Base-by-base conservation (phyloP, 2,329 filamentous ascomycete genomes). In the Epichloe sibirici region DNA sequence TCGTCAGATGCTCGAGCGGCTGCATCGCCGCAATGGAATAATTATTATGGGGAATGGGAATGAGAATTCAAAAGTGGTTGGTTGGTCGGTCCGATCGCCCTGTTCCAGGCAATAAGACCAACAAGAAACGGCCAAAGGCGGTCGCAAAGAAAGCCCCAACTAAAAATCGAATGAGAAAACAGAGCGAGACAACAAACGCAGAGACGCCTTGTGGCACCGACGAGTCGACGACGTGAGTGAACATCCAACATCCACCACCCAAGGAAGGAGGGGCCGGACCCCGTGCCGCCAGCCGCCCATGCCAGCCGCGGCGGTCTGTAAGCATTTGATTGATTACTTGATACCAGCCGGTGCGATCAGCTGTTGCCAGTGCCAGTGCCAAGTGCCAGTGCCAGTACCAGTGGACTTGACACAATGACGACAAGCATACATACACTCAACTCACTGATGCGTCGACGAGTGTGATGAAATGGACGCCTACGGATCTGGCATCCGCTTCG, bases 91-190 rank as follows among this genome's bases (percentile, higher is more conserved):
- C 37, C 28, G 28, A 7, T 31, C 28, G 9, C 8, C 28, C 11
- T n/a, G 13, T 39, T 11, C 13, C 42, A 44, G 42, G 17, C 17
- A 44, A 17, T 17, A 17, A 51, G 39, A 23, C 39, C n/a, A 28
- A 38, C 21, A 17, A 17, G 48, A 21, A 40, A 7, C 12, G 25
- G 37, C 13, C 31, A 51, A 21, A 46, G 47, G 42, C 15, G 31
- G 40, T 21, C 17, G 15, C 13, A 5, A 25, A 21, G n/a, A 46
- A 51, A 39, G 28, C 6, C 9, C 25, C 1, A 8, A 8, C 37
- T 40, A n/a, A n/a, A 51, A 52, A 42, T 47, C 23, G 7, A 45
- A 44, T 13, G 55, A 55, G 56, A 48, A 51, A 57, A 57, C 51
- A 57, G 55, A 40, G 52, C 48, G 54, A 54, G 47, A 53, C 45